phyloP scores from a whole-genome alignment of 495 filamentous ascomycete species.

The Aspergillus nidulans region DNA sequence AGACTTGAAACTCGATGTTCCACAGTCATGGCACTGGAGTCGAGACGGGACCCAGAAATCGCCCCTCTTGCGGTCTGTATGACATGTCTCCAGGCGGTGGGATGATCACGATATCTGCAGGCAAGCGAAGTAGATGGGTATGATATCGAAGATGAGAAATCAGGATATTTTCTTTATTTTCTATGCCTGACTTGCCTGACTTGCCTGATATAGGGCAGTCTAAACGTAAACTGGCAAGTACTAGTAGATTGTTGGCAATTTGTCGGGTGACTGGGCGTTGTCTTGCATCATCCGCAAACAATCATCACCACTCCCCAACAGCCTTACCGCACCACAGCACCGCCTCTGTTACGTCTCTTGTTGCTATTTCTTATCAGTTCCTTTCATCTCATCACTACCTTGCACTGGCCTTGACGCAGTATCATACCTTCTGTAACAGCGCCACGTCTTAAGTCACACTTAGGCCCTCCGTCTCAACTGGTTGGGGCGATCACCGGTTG shows the following conservation, averaged over 20 bases:
- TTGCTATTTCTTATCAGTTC: constrained; percentile 1
- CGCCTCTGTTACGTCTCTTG: background rate
- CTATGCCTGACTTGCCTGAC: background rate
- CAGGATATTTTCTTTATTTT: background rate
- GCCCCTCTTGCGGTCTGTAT: background rate
- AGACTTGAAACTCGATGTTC: background rate
- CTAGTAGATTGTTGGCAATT: background rate
- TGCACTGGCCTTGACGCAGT: background rate
- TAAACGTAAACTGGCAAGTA: background rate
- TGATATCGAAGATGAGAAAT: background rate
- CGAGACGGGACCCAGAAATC: background rate
- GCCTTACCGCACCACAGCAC: background rate
- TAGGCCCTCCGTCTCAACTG: constrained; percentile 5
- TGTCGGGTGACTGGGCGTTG: constrained; percentile 3
- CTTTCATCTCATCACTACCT: background rate
- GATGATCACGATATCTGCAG: background rate
- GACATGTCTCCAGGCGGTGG: background rate
- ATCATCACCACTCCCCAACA: background rate
- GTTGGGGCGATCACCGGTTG: background rate
- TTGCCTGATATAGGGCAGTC: background rate
- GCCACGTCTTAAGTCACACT: background rate
- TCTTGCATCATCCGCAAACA: constrained; percentile 14
- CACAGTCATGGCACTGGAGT: background rate
- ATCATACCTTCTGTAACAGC: background rate
- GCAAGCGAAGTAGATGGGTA: background rate